Percentiles rank a stretch among this genome's conserved stretches.
These are phyloP conservation scores for Fragaria ananassa DNA, from an alignment of 306 rosid species.

Conservation along the genomic window DNA sequence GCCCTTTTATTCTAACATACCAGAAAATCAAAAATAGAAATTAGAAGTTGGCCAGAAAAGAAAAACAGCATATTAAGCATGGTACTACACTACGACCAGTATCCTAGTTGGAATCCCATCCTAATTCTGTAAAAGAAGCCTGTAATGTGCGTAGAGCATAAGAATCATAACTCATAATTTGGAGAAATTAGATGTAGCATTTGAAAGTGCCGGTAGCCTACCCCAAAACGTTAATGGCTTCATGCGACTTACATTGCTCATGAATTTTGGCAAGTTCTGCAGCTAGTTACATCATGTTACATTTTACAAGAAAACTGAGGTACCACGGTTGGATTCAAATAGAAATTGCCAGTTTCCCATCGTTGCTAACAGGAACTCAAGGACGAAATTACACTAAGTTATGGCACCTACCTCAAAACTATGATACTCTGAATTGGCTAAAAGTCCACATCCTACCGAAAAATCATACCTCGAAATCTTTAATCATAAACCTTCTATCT, in stretches of 20 bases:
- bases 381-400: conserved; percentile 6
- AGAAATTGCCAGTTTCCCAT: conserved; percentile 9
- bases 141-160: not conserved
- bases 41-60: no score
- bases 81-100: not conserved
- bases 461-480: conserved; percentile 6
- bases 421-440: conserved; percentile 17
- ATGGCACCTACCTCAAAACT: conserved; percentile 17
- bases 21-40: not conserved
- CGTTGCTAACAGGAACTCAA: conserved; percentile 8
- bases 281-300: not conserved
- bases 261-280: not conserved
- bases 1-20: not conserved
- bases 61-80: not conserved
- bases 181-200: not conserved
- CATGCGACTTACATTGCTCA: not conserved
- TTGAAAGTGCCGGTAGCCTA: not conserved
- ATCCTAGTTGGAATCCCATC: not conserved
- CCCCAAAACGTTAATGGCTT: not conserved
- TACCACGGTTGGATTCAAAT: not conserved
- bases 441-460: conserved; percentile 15
- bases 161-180: not conserved
- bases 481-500: conserved; percentile 55
- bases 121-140: not conserved
- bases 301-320: conserved; percentile 4